Percentiles rank a stretch among this genome's conserved stretches.
Evolutionary conservation across 148 eudicot species (phyloP).

Genomic region (Rhododendron vialii): DNA sequence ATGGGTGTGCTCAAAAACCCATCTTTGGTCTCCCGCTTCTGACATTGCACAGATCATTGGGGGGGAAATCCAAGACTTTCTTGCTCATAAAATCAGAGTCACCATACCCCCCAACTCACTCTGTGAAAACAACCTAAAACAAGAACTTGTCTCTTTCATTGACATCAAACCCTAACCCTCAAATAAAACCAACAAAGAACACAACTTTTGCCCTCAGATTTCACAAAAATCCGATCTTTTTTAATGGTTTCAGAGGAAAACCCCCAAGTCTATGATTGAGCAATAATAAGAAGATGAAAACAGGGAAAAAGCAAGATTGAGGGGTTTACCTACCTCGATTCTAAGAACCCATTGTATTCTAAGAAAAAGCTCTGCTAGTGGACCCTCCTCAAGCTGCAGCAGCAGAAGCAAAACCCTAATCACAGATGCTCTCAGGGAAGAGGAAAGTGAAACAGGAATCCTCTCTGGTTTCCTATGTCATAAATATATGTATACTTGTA

Average conservation of each 20-base stretch:
- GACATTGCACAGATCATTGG: conserved; percentile 20
- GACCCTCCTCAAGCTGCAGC: conserved; percentile 14
- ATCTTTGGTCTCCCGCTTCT: conserved; percentile 25
- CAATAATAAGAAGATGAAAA: conserved; percentile 10
- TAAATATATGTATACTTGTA: too few relatives aligned
- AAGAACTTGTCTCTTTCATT: background rate
- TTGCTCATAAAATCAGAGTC: background rate
- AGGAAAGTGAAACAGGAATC: conserved; percentile 8
- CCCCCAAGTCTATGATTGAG: conserved; percentile 4
- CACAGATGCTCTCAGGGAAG: conserved; percentile 4
- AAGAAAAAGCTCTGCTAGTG: background rate
- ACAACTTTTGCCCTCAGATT: background rate
- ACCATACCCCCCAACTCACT: background rate
- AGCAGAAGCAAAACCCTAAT: conserved; percentile 18
- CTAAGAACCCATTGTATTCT: conserved; percentile 11
- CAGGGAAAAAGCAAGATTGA: background rate
- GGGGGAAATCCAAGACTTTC: conserved; percentile 2
- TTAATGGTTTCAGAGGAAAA: background rate
- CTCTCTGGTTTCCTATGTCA: background rate
- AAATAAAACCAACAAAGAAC: background rate
- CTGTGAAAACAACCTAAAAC: background rate
- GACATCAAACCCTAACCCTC: background rate
- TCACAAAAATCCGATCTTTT: background rate
- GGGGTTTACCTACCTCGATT: conserved; percentile 18
- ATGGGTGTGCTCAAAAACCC: conserved; percentile 39